Evolutionary conservation across 2,329 filamentous ascomycete species (phyloP).

Genomic region (Biscogniauxia mediterranea): DNA sequence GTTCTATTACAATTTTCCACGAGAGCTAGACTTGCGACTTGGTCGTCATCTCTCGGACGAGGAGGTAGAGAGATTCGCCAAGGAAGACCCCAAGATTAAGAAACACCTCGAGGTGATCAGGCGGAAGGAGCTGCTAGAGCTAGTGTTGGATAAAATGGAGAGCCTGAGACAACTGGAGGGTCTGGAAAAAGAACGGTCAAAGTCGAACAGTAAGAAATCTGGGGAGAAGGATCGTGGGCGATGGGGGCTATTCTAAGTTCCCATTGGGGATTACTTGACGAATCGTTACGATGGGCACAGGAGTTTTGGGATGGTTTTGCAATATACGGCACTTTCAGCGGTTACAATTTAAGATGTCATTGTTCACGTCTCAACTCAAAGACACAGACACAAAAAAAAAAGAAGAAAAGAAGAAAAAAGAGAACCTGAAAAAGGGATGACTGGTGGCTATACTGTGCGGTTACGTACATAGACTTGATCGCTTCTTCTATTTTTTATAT

Average conservation of each 20-base stretch:
- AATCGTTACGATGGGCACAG: slow-evolving; percentile 18
- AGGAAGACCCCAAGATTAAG: slow-evolving; percentile 87
- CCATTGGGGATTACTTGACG: slow-evolving; percentile 9
- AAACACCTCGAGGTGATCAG: slow-evolving; percentile 88
- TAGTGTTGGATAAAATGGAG: slow-evolving; percentile 95
- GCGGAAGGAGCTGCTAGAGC: slow-evolving; percentile 87
- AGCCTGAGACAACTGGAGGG: slow-evolving; percentile 81
- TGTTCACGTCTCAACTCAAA: slow-evolving; percentile 13
- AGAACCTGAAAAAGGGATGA: neutral
- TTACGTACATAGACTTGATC: slow-evolving; percentile 15
- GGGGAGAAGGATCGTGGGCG: slow-evolving; percentile 43
- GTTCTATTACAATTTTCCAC: slow-evolving; percentile 96
- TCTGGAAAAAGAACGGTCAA: slow-evolving; percentile 57
- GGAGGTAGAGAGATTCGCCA: slow-evolving; percentile 85
- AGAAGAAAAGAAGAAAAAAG: no score
- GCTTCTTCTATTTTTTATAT: slow-evolving; percentile 11
- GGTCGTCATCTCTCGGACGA: slow-evolving; percentile 75
- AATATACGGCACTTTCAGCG: slow-evolving; percentile 5
- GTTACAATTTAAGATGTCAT: slow-evolving; percentile 15
- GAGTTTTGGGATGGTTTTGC: slow-evolving; percentile 17
- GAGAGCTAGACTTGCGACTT: slow-evolving; percentile 83
- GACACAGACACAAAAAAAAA: neutral
- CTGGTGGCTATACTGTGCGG: slow-evolving; percentile 8
- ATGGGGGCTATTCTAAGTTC: slow-evolving; percentile 48
- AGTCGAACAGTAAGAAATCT: slow-evolving; percentile 26